Base-by-base conservation (phyloP, 75 land plant species). In the Larix kaempferi region DNA sequence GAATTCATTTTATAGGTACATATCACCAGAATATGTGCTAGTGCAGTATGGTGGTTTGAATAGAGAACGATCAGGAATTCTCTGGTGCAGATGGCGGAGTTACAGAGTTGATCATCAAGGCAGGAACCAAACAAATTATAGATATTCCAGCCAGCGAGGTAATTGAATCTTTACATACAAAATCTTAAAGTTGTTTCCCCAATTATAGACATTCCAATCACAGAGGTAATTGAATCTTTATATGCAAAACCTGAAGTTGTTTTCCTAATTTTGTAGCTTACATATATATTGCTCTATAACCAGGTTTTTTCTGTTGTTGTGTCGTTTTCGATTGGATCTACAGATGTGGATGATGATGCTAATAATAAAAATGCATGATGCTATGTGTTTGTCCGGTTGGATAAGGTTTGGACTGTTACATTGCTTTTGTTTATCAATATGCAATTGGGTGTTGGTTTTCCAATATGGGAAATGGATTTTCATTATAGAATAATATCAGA, bases 21-120 rank as follows among this genome's bases (percentile, higher is more conserved):
- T 93, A 23, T 83, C 92, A 13, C 89, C 91, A n/a, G 95, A 93
- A 71, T 85, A 90, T 63, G 86, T 93, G 6, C 92, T 92, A 58
- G 81, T 90, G 63, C 90, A 86, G 56, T 93, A 89, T 75, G 95
- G 95, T 57, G 95, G 92, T 19, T 72, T 86, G n/a, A 79, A 78
- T 62, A 52, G 15, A 39, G 16, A 77, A 84, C 35, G 85, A 89
- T 19, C 71, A 78, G 13, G 92, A 88, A 25, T 93, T 90, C 85
- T 41, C 74, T 41, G 78, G 39, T 44, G 80, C 67, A 8, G 84
- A 86, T 59, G 81, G 77, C 1, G n/a, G 83, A 73, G 88, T 78
- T n/a, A 78, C 79, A 0, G 89, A 88, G 75, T 69, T 83, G 39
- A 66, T 54, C 5, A 56, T 93, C 49, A 93, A 93, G 64, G 89